Evolutionary conservation across 148 eudicot genomes (phyloP).

Genomic region (Drosera capensis): DNA sequence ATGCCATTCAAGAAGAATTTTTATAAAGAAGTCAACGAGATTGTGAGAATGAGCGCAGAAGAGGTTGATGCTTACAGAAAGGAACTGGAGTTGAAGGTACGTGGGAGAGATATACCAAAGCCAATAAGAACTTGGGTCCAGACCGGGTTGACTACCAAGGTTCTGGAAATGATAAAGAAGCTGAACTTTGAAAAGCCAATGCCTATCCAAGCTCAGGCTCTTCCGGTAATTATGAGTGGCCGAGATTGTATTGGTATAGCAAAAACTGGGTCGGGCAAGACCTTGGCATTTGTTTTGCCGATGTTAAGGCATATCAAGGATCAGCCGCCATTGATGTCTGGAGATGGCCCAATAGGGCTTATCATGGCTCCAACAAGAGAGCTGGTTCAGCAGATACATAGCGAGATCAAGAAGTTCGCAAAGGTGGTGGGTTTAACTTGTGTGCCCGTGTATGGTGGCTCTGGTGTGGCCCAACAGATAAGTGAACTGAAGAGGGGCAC

Average conservation of each 20-base stretch:
- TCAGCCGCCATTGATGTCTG: conserved; percentile 65
- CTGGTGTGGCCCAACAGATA: conserved; percentile 73
- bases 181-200: conserved; percentile 63
- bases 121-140: conserved; percentile 77
- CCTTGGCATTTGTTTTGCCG: conserved; percentile 74
- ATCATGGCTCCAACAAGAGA: conserved; percentile 86
- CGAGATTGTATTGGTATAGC: conserved; percentile 83
- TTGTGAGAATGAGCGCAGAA: conserved; percentile 46
- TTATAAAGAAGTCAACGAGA: conserved; percentile 67
- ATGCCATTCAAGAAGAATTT: conserved; percentile 50
- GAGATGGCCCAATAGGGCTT: conserved; percentile 75
- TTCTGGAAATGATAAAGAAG: conserved; percentile 58
- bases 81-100: conserved; percentile 54
- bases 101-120: conserved; percentile 74
- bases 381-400: conserved; percentile 75
- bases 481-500: conserved; percentile 69
- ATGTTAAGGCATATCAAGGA: conserved; percentile 80
- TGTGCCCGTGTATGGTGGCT: conserved; percentile 83
- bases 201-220: conserved; percentile 79
- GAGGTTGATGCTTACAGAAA: conserved; percentile 56
- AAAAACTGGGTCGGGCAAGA: conserved; percentile 80
- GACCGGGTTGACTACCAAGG: conserved; percentile 52
- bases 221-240: conserved; percentile 76
- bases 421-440: conserved; percentile 55
- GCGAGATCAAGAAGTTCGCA: conserved; percentile 60